These are phyloP conservation scores for Dacryopinax primogenitus DNA, from an alignment of 768 basidiomycete species.

Conservation along the genomic window DNA sequence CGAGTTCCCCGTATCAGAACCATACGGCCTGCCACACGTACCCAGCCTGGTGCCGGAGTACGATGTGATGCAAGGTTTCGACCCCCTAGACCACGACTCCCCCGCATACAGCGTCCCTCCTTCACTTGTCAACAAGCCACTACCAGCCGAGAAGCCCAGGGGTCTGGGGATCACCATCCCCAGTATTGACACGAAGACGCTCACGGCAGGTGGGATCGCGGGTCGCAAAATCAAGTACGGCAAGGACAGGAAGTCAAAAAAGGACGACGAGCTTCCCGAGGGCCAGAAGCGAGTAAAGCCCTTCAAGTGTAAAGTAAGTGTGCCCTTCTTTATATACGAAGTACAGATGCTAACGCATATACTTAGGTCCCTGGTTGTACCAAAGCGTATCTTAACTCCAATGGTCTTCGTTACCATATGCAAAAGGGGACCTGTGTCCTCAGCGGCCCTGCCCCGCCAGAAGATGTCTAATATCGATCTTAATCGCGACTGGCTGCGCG, in stretches of 20 bases:
- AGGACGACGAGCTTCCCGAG: slow-evolving; percentile 6
- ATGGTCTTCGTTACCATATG: slow-evolving; percentile 54
- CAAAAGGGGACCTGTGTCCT: slow-evolving; percentile 47
- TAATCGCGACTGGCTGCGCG: slow-evolving; percentile 15
- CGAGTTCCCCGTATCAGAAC: slow-evolving; percentile 3
- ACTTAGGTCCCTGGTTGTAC: slow-evolving; percentile 35
- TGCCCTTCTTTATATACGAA: neutral
- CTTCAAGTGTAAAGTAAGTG: slow-evolving; percentile 39
- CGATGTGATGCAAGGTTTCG: slow-evolving; percentile 7
- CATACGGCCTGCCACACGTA: slow-evolving; percentile 1
- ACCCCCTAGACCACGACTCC: slow-evolving; percentile 6
- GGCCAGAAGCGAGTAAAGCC: slow-evolving; percentile 31
- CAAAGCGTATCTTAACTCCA: slow-evolving; percentile 54
- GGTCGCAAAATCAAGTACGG: slow-evolving; percentile 6
- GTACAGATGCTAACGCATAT: neutral
- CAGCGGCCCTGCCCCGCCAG: slow-evolving; percentile 8
- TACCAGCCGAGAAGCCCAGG: neutral
- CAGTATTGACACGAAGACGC: neutral
- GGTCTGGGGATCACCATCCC: slow-evolving; percentile 7
- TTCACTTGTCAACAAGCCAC: slow-evolving; percentile 4
- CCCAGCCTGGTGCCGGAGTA: slow-evolving; percentile 9
- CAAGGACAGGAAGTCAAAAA: slow-evolving; percentile 9
- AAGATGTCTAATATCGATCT: slow-evolving; percentile 17
- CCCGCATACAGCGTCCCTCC: neutral
- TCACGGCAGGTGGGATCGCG: neutral